Conservation (phyloP, 495 filamentous ascomycete species). For the Xylaria nigripes region DNA sequence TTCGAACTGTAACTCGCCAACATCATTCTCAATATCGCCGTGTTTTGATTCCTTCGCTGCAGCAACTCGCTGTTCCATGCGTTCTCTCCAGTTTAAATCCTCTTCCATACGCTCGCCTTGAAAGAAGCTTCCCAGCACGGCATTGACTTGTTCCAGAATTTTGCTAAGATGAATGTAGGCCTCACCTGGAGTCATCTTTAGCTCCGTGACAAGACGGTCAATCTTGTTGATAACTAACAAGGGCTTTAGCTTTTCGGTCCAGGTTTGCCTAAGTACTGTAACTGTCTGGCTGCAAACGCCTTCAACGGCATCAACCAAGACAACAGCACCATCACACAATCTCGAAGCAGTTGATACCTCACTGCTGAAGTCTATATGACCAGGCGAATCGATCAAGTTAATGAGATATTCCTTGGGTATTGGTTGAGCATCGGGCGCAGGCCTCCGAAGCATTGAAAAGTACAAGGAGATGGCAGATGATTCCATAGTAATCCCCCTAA, state of each 20-base stretch:
- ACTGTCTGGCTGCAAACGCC: constrained; percentile 98
- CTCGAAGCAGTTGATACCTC: constrained; percentile 95
- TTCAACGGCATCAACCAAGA: constrained; percentile 96
- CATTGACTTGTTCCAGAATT: constrained; percentile 91
- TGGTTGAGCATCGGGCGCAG: constrained; percentile 58
- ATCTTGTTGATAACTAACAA: constrained; percentile 97
- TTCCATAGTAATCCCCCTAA: constrained; percentile 98
- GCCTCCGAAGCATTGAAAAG: constrained; percentile 75
- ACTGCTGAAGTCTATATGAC: constrained; percentile 97
- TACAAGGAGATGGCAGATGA: constrained; percentile 95
- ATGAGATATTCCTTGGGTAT: constrained; percentile 83
- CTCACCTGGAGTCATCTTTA: constrained; percentile 84
- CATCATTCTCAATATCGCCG: constrained; percentile 42
- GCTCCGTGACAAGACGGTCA: constrained; percentile 84
- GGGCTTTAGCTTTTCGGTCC: constrained; percentile 92
- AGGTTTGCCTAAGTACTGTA: constrained; percentile 88
- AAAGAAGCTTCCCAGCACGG: constrained; percentile 94
- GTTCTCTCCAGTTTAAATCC: constrained; percentile 90
- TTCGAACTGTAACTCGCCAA: constrained; percentile 62
- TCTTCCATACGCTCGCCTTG: constrained; percentile 99
- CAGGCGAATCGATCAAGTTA: constrained; percentile 96
- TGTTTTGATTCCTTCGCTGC: constrained; percentile 44
- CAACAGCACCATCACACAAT: constrained; percentile 87
- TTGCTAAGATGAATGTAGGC: constrained; percentile 86
- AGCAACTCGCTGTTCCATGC: constrained; percentile 75